Evolutionary conservation across 805 yeast genomes (phyloP), one percentile per base, ranked within the genome.

Genomic region (Wickerhamia fluorescens): DNA sequence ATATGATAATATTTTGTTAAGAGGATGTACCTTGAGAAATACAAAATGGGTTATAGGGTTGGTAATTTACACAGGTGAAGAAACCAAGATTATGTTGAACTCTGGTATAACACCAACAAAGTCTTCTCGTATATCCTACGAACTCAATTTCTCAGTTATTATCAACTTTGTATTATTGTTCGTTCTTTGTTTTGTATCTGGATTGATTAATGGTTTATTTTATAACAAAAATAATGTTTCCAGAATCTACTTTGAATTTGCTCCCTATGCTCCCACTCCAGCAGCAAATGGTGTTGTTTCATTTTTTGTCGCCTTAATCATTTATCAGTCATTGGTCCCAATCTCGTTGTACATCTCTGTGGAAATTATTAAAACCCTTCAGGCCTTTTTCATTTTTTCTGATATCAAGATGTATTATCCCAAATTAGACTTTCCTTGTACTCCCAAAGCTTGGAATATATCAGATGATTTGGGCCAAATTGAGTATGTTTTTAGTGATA

Each of bases 391-490:
- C 61, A 83, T 83, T 31, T 79, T 75, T 44, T 77, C 85, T 3
- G 94, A 83, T 54, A 73, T 75, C 23, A 57, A 69, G 29, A 74
- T 83, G 75, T 83, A 82, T 49, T 76, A 80, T 44, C 73, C 68
- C 23, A 65, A 53, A 30, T 55, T 83, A 35, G 89, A 83, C 51
- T 82, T 75, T 44, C 89, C 92, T 3, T 83, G 94, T 51, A 75
- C 81, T 7, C 92, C 94, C 10, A 81, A 82, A 47, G 69, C 88
- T 0, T 83, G 94, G 94, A 78, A 74, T 47, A 82, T 83, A 24
- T 78, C 88, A 3, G 94, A 83, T 61, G 94, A 83, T 54, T 60
- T 83, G 43, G 94, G 94, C 18, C 94, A 83, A 52, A 78, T 83
- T 40, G 94, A 83, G 49, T 83, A 83, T 48, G 74, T 83, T 27